A percentile compares a stretch with the other conserved stretches of the same genome.
Conservation (phyloP, 2,329 filamentous ascomycete species). For the Colletotrichum lentis region DNA sequence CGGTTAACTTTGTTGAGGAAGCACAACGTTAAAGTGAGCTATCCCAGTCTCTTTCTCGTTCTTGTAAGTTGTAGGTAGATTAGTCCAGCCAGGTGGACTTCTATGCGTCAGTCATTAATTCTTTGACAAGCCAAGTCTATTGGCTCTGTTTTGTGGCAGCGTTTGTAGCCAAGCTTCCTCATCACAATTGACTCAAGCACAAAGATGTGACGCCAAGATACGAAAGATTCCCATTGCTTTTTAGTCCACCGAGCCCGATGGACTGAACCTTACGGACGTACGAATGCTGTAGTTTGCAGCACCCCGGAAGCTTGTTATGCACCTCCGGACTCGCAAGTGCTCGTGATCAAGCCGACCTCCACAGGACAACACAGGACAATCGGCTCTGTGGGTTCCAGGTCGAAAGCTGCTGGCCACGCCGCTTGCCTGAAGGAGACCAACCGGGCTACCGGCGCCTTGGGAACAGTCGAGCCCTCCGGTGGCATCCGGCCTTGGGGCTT, state of each 20-base stretch:
- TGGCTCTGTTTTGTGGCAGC: background rate
- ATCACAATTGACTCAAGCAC: conserved; percentile 4
- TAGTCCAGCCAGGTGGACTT: background rate
- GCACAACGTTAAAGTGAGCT: background rate
- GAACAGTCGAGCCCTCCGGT: conserved; percentile 73
- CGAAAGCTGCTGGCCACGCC: conserved; percentile 55
- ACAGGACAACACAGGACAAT: too few relatives aligned
- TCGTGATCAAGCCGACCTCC: background rate
- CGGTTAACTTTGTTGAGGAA: background rate
- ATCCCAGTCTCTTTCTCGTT: background rate
- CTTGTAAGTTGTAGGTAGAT: too few relatives aligned
- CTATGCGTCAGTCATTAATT: background rate
- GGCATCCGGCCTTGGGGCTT: conserved; percentile 64
- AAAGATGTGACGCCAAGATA: background rate
- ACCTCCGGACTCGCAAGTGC: background rate
- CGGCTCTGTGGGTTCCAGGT: background rate
- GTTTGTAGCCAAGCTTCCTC: conserved; percentile 1
- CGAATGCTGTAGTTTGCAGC: background rate
- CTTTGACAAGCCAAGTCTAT: background rate
- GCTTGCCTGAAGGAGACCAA: conserved; percentile 63
- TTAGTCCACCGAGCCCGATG: background rate
- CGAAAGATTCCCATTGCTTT: background rate
- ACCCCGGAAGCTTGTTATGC: background rate
- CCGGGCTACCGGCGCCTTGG: conserved; percentile 64
- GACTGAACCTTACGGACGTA: background rate